Evolutionary conservation across 192 early-diverging fungal species (phyloP), one percentile per base, ranked within the genome.

Genomic region (Jimgerdemannia flammicorona): DNA sequence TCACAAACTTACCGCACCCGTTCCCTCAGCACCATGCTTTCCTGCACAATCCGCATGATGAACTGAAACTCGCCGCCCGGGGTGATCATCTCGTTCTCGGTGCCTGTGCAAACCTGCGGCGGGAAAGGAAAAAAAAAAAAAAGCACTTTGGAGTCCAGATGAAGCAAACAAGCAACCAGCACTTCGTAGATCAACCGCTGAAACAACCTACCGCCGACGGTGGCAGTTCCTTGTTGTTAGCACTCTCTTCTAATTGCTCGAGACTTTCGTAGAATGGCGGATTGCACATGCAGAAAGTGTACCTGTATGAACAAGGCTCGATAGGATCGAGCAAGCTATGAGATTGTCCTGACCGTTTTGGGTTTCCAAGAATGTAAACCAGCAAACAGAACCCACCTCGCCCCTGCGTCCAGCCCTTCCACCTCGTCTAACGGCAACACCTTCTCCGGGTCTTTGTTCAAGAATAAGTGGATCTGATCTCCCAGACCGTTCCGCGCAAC

Each of bases 251-350:
- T 10, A 91, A 87, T 49, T 95, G 91, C 20, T 84, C 81, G 4
- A 75, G 72, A 73, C 82, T 86, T 9, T 74, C 82, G 73, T 94
- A 98, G 75, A 97, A 98, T 43, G 96, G 96, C 43, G 95, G 96
- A 74, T 98, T 98, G 79, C 95, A 97, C 93, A 98, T 95, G 54
- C 87, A 88, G 71, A 98, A 97, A 40, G 84, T 70, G 72, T 89
- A 87, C 3, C 79, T 81, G 70, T n/a, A 11, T 74, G 54, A 79
- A 79, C 71, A 78, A 29, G 73, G 42, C 14, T 19, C 64, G 14
- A 18, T 65, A 65, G 64, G 19, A 18, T 65, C 49, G 14, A 59
- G 49, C 49, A 59, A 59, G 49, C 1, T 29, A 29, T 29, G 29
- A 29, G 29, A 29, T 29, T 0, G 29, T 29, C 29, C 29, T 29